Base-by-base conservation (phyloP, 768 basidiomycete species). In the Mycena pura region DNA sequence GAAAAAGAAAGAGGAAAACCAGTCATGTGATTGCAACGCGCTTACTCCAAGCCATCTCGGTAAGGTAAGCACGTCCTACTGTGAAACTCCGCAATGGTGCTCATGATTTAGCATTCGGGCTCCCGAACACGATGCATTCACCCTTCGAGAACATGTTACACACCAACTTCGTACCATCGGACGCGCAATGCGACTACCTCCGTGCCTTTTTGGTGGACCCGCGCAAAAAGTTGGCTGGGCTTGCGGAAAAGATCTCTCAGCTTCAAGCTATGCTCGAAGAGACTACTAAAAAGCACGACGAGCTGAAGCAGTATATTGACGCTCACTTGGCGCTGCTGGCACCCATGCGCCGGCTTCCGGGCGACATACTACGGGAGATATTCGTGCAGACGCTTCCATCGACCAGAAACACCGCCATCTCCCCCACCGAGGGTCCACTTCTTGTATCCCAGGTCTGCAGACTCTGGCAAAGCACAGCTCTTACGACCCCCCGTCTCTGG, bases 131-230 rank as follows among this genome's bases (percentile, higher is more conserved):
- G 41, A n/a, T n/a, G n/a, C 3, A 54, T 5, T 43, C 40, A 1
- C 41, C 40, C 22, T 54, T 44, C 29, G 15, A 22, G 2, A 15
- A 44, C 19, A 34, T 43, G 14, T 41, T 55, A 5, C 29, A 32
- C 43, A 55, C 53, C 40, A 55, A 55, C 27, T 6, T 27, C 25
- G 22, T 55, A 15, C 53, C 29, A n/a, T 55, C 53, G 17, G 41
- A 55, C 15, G 14, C 11, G n/a, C 41, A 55, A 45, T 55, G 41
- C 53, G 29, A 44, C 27, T 21, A 21, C 21, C 43, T 55, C 22
- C 43, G 41, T 31, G 24, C 15, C 21, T n/a, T 55, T 28, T 19
- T 55, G 5, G n/a, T 22, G 27, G 44, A 10, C 3, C 19, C 53
- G 6, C 53, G 25, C 3, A 38, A 55, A 9, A 29, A 55, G 14